Base-by-base conservation (phyloP, 148 eudicot genomes). In the Diospyros kaki region DNA sequence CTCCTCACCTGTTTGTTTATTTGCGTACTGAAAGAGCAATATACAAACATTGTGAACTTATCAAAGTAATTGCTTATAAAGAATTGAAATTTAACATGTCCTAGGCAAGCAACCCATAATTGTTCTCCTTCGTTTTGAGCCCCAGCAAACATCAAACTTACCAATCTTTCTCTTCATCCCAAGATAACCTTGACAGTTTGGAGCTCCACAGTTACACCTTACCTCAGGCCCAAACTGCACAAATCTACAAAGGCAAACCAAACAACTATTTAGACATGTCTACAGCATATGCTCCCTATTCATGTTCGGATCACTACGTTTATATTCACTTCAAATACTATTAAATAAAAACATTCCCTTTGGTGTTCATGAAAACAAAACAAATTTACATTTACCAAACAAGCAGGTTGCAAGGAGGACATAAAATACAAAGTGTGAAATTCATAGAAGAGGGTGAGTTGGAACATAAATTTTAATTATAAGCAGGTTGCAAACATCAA, bases 171-270 rank as follows among this genome's bases (percentile, higher is more conserved):
- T 80, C 68, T 83, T 94, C 7, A 90, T 85, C 54, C 97, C 98
- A 6, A 94, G 90, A 83, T 82, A 90, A 50, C 96, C 96, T 79
- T 87, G 92, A 78, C 98, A 94, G 66, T 85, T 92, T 54, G 84
- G 73, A 70, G 97, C 90, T 15, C 96, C 97, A 77, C 98, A 94
- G 12, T 88, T 84, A 77, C 98, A 94, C 82, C 83, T 84, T 0
- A 94, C 98, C 87, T 94, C 98, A 2, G 87, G 85, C 73, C 98
- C 98, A 17, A 94, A 94, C 72, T 94, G 97, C 80, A 90, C 93
- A 92, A 94, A 94, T 79, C 98, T 94, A 82, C 76, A 83, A 9
- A 68, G 46, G 8, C 7, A 63, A 76, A 74, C n/a, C 40, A 48
- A 38, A 48, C 9, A 45, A 40, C 43, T 66, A 7, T 17, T 17